Evolutionary conservation across 2,329 filamentous ascomycete genomes (phyloP).

Genomic region (Apiospora phragmitis): DNA sequence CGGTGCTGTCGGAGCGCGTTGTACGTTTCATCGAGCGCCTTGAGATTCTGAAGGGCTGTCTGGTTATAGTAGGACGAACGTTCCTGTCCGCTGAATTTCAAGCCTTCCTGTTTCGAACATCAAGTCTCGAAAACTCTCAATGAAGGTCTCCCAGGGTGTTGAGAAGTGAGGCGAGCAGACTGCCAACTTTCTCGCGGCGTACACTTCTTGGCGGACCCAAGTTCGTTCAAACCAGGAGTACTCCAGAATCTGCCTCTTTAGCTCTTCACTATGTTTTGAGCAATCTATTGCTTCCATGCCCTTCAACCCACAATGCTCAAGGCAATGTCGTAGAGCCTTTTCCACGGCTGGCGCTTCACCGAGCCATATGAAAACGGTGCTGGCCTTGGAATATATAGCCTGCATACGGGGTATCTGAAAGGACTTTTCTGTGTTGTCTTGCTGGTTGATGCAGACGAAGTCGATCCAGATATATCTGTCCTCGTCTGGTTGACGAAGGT

Average conservation of each 20-base stretch:
- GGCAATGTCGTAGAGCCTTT: not conserved
- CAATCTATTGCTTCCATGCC: not conserved
- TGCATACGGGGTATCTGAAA: not conserved
- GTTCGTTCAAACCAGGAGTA: not conserved
- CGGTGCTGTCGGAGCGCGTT: not conserved
- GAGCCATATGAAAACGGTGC: not conserved
- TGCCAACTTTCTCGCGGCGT: not conserved
- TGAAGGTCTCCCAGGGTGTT: not conserved
- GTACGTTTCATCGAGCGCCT: not conserved
- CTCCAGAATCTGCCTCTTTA: not conserved
- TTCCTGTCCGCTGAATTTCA: too few relatives aligned
- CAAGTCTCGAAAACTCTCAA: too few relatives aligned
- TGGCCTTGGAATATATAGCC: not conserved
- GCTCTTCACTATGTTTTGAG: not conserved
- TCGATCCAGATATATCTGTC: not conserved
- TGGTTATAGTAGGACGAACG: too few relatives aligned
- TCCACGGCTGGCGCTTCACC: too few relatives aligned
- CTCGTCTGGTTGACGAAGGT: too few relatives aligned
- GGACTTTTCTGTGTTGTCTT: not conserved
- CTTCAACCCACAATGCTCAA: too few relatives aligned
- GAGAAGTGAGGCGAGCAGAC: not conserved
- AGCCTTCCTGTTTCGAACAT: too few relatives aligned
- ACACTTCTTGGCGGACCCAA: not conserved
- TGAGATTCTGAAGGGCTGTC: not conserved
- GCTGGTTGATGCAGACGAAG: not conserved